phyloP scores from a whole-genome alignment of 176 grass and related monocot species.

The Hsuehochloa calcarea region DNA sequence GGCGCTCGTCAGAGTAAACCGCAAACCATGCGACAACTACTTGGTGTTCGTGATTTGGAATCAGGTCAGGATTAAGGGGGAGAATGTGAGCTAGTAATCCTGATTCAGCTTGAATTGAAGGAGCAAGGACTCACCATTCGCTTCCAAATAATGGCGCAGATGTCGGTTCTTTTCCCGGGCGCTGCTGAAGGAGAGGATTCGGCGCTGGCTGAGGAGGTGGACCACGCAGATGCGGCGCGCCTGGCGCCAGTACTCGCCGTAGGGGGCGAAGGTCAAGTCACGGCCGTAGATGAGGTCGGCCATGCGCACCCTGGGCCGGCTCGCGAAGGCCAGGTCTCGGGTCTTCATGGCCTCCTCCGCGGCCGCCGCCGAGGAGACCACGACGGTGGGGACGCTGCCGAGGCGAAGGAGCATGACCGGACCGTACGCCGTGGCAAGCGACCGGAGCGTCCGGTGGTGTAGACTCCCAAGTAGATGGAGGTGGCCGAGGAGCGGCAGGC shows the following conservation, averaged over 20 bases:
- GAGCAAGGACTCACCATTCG: no score
- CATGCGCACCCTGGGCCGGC: constrained; percentile 9
- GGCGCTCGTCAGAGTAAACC: no score
- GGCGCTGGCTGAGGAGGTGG: constrained; percentile 43
- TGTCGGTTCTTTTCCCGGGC: constrained; percentile 43
- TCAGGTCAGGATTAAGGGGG: no score
- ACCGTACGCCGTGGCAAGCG: constrained; percentile 41
- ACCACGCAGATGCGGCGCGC: constrained; percentile 43
- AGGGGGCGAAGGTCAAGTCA: constrained; percentile 56
- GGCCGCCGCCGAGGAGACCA: constrained; percentile 49
- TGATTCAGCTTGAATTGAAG: no score
- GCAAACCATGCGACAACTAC: no score
- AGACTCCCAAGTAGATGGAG: constrained; percentile 43
- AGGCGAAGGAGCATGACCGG: constrained; percentile 52
- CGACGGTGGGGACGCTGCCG: constrained; percentile 39
- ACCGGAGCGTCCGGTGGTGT: constrained; percentile 39
- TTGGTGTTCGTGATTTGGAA: no score
- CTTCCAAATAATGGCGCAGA: no score
- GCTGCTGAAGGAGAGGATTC: constrained; percentile 28
- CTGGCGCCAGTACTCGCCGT: constrained; percentile 61
- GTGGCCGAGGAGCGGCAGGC: constrained; percentile 56
- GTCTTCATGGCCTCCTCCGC: constrained; percentile 46
- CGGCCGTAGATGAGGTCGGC: constrained; percentile 41
- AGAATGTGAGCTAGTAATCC: no score
- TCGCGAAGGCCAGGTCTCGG: constrained; percentile 52